Conservation (phyloP, 1,284 basidiomycete species). For the Ustilago hordei region DNA sequence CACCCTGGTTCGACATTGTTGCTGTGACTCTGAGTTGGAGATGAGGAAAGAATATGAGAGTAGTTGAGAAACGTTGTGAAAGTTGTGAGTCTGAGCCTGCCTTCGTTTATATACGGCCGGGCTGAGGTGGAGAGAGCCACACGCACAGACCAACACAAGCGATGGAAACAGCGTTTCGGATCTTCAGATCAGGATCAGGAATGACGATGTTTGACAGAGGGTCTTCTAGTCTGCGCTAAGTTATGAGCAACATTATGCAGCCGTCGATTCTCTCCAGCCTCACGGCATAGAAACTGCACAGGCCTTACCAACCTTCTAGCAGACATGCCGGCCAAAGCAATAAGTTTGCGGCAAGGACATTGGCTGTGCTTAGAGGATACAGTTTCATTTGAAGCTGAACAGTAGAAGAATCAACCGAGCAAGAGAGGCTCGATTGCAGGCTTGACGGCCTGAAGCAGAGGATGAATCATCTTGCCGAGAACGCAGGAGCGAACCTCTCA, state of each 20-base stretch:
- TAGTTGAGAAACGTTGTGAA: background rate
- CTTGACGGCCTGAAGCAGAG: slow-evolving; percentile 2
- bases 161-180: background rate
- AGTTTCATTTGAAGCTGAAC: background rate
- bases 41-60: background rate
- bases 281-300: background rate
- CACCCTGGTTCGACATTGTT: slow-evolving; percentile 41
- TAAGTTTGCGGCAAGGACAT: background rate
- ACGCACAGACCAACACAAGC: background rate
- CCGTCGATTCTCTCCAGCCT: background rate
- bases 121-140: background rate
- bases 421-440: background rate
- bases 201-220: slow-evolving; percentile 1
- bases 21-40: background rate
- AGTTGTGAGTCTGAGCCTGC: background rate
- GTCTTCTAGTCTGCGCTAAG: background rate
- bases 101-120: background rate
- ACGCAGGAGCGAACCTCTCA: background rate
- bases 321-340: background rate
- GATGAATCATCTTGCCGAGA: slow-evolving; percentile 31
- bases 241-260: slow-evolving; percentile 1
- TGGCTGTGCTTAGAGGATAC: background rate
- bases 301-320: background rate
- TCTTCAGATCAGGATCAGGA: slow-evolving; percentile 4
- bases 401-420: slow-evolving; percentile 27